A percentile compares a stretch with the other conserved stretches of the same genome.
Conservation (phyloP, 2,329 filamentous ascomycete species). For the Ceratocystis cacaofunesta region DNA sequence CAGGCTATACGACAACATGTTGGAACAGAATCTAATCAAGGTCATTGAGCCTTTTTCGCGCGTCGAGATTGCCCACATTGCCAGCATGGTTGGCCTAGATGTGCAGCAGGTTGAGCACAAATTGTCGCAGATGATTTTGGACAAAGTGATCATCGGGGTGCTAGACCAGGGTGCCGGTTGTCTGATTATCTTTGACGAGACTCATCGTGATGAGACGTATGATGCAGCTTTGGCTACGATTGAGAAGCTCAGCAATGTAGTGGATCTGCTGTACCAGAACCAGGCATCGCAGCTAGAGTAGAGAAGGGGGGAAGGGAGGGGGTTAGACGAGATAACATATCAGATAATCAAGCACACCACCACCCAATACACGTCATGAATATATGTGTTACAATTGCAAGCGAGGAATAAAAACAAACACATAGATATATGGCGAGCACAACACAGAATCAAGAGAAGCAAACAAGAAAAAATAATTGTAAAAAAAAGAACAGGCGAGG, state of each 20-base stretch:
- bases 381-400: neutral
- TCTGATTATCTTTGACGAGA: conserved; percentile 93
- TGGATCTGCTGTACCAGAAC: conserved; percentile 94
- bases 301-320: conserved; percentile 12
- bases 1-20: conserved; percentile 91
- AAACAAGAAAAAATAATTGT: neutral
- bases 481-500: neutral
- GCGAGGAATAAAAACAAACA: neutral
- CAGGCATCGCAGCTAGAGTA: conserved; percentile 92
- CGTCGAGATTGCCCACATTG: conserved; percentile 92
- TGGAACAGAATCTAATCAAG: conserved; percentile 99
- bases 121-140: conserved; percentile 97
- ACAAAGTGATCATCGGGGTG: conserved; percentile 96
- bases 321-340: neutral
- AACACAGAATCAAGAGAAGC: neutral
- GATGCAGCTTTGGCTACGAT: conserved; percentile 89
- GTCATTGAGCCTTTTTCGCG: conserved; percentile 97
- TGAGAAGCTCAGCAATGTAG: conserved; percentile 91
- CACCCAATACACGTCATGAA: conserved; percentile 11
- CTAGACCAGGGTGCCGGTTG: conserved; percentile 95
- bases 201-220: conserved; percentile 81
- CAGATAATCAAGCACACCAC: conserved; percentile 5
- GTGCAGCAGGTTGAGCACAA: conserved; percentile 96
- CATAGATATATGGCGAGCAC: neutral
- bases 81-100: conserved; percentile 93